Evolutionary conservation across 2,329 filamentous ascomycete species (phyloP), one percentile per base, ranked within the genome.

Genomic region (Alternaria arborescens): DNA sequence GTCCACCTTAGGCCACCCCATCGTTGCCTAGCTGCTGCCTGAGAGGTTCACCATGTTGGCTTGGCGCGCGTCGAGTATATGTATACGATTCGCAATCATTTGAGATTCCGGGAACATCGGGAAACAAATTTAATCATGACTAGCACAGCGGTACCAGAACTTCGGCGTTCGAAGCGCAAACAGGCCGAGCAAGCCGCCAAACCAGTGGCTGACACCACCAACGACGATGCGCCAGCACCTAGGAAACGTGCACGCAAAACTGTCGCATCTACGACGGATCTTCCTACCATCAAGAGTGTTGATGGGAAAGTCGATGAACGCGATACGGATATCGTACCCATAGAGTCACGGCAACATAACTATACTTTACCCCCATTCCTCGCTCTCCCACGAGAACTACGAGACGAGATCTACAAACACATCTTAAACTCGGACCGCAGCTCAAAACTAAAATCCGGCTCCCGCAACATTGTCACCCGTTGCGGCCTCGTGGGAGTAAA

Each of bases 381-480:
- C 32, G 51, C 57, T 1, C 61, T 69, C 4, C 68, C 68, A 5
- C 55, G 62, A 28, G 66, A 70, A 53, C 47, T 70, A 1, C 52
- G 65, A 12, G 65, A 69, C 52, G 61, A 66, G 32, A 68, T 70
- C 38, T 66, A 69, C 62, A 58, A 54, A 42, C 57, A 64, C 42
- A 32, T 69, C 14, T 26, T 70, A 4, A 10, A 48, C 4, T 20
- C 44, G 8, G 54, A 59, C 40, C 16, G 24, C 22, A 52, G 43
- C 8, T 42, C 58, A 0, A 65, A 26, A 0, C 48, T 66, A 7
- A 65, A 60, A 38, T 18, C 55, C 10, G 36, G 43, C 11, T 20
- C 42, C 7, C 51, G 50, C 12, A 57, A 62, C 48, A 52, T 63
- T 7, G 44, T 52, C 57, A 65, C 61, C 24, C 58, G 60, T 11